phyloP scores from a whole-genome alignment of 75 land plant genomes.

The Pinus tabuliformis region DNA sequence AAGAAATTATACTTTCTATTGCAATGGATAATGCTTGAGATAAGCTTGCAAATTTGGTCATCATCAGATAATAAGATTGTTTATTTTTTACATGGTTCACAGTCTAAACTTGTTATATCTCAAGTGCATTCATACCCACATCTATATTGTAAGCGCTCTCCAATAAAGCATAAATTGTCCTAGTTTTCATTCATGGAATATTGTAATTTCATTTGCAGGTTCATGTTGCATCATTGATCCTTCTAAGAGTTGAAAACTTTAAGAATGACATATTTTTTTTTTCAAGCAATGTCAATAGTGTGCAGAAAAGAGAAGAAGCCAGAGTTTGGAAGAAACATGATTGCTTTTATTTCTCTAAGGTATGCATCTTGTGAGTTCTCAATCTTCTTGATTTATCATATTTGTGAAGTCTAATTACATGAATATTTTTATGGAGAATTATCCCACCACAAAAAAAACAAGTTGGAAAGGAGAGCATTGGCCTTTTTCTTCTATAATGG shows the following conservation, averaged over 20 bases:
- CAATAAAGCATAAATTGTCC: not conserved
- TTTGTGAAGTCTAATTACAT: too few species aligned
- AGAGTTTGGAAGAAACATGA: not conserved
- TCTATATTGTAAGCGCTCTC: not conserved
- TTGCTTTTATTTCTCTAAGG: not conserved
- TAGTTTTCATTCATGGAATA: not conserved
- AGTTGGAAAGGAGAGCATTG: too few species aligned
- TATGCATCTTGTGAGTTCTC: not conserved
- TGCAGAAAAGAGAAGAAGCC: not conserved
- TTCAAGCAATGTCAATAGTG: not conserved
- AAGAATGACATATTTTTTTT: not conserved
- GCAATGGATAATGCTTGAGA: not conserved
- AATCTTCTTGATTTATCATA: not conserved
- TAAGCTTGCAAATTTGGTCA: not conserved
- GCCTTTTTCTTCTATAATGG: too few species aligned
- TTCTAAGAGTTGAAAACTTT: not conserved
- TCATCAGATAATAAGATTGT: not conserved
- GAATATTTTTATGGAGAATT: too few species aligned
- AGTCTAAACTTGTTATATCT: not conserved
- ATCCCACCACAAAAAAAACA: too few species aligned
- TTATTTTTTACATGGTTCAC: too few species aligned
- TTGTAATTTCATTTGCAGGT: not conserved
- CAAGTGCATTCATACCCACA: not conserved
- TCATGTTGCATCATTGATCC: not conserved
- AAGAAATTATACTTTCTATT: not conserved